A percentile compares a stretch with the other conserved stretches of the same genome.
These are phyloP conservation scores for Candida coquimbonensis DNA, from an alignment of 805 yeast species.

Conservation along the genomic window DNA sequence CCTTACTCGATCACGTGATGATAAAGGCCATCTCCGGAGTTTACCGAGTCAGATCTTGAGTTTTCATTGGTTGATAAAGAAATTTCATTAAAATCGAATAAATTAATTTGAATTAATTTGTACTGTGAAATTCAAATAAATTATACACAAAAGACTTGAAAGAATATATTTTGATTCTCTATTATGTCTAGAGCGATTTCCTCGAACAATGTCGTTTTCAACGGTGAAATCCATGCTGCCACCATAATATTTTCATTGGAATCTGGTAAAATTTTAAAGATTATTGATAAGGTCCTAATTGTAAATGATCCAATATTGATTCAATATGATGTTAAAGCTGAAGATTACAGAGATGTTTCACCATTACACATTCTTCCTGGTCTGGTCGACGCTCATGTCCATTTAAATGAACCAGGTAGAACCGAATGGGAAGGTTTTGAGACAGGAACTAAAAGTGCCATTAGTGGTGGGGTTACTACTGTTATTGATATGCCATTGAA, in stretches of 20 bases:
- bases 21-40: too few relatives aligned
- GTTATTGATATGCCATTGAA: slow-evolving; percentile 94
- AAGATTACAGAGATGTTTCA: slow-evolving; percentile 45
- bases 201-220: slow-evolving; percentile 50
- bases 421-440: slow-evolving; percentile 98
- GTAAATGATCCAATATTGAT: slow-evolving; percentile 33
- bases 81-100: too few relatives aligned
- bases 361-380: slow-evolving; percentile 79
- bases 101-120: too few relatives aligned
- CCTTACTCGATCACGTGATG: too few relatives aligned
- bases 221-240: slow-evolving; percentile 43
- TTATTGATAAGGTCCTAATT: slow-evolving; percentile 34
- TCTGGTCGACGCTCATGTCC: slow-evolving; percentile 89
- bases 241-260: slow-evolving; percentile 54
- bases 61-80: too few relatives aligned
- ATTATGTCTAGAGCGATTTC: slow-evolving; percentile 41
- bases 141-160: too few relatives aligned
- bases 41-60: too few relatives aligned
- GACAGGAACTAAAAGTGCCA: slow-evolving; percentile 93
- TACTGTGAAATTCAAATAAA: too few relatives aligned
- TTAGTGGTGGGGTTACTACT: slow-evolving; percentile 93
- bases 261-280: slow-evolving; percentile 52
- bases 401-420: slow-evolving; percentile 93
- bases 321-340: slow-evolving; percentile 35
- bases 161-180: too few relatives aligned